Conservation (phyloP, 164 flowering plant species). For the Vitis cinerea region DNA sequence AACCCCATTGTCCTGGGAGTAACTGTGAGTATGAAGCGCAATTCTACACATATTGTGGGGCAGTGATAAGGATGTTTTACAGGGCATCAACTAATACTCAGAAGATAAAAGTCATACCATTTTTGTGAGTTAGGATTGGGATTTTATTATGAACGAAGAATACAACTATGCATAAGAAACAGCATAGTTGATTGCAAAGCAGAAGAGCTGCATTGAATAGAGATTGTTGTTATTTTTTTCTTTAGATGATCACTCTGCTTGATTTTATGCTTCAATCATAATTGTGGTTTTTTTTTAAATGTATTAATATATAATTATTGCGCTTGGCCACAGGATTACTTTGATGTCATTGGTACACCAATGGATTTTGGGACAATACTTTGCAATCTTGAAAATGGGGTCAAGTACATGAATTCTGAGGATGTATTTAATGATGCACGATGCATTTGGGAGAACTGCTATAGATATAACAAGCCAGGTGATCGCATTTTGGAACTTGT, state of each 20-base stretch:
- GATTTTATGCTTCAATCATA: no score
- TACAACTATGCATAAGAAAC: no score
- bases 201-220: no score
- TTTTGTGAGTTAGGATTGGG: no score
- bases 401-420: constrained; percentile 69
- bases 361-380: constrained; percentile 99
- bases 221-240: no score
- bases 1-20: constrained; percentile 90
- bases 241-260: no score
- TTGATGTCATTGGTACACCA: constrained; percentile 90
- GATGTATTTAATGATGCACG: constrained; percentile 91
- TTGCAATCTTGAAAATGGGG: constrained; percentile 71
- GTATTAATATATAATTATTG: not conserved
- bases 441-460: constrained; percentile 92
- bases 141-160: no score
- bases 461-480: constrained; percentile 87
- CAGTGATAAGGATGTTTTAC: no score
- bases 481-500: constrained; percentile 87
- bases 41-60: not conserved
- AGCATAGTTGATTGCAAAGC: no score
- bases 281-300: no score
- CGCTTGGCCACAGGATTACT: constrained; percentile 70
- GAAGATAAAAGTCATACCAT: no score
- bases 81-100: no score
- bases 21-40: constrained; percentile 60